Evolutionary conservation across 2,329 filamentous ascomycete species (phyloP).

Genomic region (Cadophora gregata): DNA sequence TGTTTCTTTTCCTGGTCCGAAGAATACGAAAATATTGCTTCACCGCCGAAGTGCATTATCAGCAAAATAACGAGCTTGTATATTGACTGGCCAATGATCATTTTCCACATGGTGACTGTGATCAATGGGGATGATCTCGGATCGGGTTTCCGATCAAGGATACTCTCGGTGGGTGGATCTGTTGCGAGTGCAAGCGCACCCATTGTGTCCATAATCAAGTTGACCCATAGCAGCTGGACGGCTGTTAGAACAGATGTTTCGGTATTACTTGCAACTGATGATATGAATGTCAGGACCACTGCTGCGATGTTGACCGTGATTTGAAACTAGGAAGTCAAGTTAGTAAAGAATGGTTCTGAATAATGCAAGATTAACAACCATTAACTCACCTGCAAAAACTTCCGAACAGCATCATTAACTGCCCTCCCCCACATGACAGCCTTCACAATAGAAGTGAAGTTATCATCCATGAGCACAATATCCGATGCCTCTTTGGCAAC

Average conservation of each 20-base stretch:
- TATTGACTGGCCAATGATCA: constrained; percentile 92
- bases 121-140: constrained; percentile 78
- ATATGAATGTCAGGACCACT: constrained; percentile 77
- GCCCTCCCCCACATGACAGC: constrained; percentile 66
- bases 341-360: too few species aligned
- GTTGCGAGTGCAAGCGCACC: constrained; percentile 76
- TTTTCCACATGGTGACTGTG: constrained; percentile 96
- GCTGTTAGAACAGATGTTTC: constrained; percentile 74
- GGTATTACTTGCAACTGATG: constrained; percentile 65
- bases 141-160: constrained; percentile 74
- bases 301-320: constrained; percentile 81
- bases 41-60: constrained; percentile 78
- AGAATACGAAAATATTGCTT: constrained; percentile 62
- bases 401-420: constrained; percentile 60
- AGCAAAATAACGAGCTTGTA: constrained; percentile 85
- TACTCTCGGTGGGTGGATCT: constrained; percentile 69
- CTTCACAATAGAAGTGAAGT: constrained; percentile 67
- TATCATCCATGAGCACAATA: constrained; percentile 67
- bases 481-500: constrained; percentile 67
- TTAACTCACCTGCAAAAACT: constrained; percentile 51
- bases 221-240: constrained; percentile 82
- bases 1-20: constrained; percentile 58
- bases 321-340: constrained; percentile 50
- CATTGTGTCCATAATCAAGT: constrained; percentile 85
- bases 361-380: too few species aligned